Base-by-base conservation (phyloP, 352 stramenopile species). In the Bremia lactucae region DNA sequence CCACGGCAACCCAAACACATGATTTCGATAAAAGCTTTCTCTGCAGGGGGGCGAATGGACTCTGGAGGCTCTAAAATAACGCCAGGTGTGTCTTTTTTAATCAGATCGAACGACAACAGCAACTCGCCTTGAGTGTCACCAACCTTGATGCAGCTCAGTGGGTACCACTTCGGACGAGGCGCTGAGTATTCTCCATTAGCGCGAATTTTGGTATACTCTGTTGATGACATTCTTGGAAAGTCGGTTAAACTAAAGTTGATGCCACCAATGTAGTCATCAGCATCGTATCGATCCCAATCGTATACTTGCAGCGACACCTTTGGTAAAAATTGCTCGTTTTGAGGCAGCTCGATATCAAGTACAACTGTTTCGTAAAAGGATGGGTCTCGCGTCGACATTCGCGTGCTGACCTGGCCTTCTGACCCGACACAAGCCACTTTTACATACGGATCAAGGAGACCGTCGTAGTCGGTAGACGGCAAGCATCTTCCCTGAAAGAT, bases 281-380 rank as follows among this genome's bases (percentile, higher is more conserved):
- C 38, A 42, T 82, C 69, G 47, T 68, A 89, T 14, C 67, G 65
- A 49, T 89, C 77, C 65, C 64, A 83, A 49, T 89, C 77, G 39
- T 74, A 87, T 1, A 89, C 70, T 36, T 87, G 77, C 4, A 87
- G 47, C 4, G 68, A 83, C 0, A 89, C 67, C 39, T 83, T 83
- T 2, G 77, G 77, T 16, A 86, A 36, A 43, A 83, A 83, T 9
- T 54, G 54, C 2, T 64, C 53, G 26, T 78, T 67, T 31, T 87
- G 60, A 29, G 81, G 82, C 8, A 95, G 48, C n/a, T 85, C 59
- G 2, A 88, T 62, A 26, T 90, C 61, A 8, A 96, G 52, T 5
- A 65, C 52, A 8, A 92, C 56, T 1, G 79, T 93, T 47, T 94
- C 76, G 46, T 95, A 96, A 36, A 70, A 96, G 28, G 68, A 74